phyloP scores from a whole-genome alignment of 441 rosid genomes.

The Arabidopsis lyrata region DNA sequence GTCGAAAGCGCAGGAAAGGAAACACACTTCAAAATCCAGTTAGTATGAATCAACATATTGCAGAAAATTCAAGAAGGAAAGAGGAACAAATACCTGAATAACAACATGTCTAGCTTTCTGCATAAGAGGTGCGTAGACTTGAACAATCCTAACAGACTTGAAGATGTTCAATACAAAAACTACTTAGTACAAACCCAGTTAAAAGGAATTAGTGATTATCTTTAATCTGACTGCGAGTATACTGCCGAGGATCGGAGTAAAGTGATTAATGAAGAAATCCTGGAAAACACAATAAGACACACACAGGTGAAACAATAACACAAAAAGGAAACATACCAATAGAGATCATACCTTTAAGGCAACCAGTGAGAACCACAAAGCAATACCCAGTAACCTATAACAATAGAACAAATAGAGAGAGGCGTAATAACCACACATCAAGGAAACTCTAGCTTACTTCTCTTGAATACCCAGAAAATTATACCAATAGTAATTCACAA shows the following conservation, averaged over 20 bases:
- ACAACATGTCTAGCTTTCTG: not conserved
- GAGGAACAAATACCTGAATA: not conserved
- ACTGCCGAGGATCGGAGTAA: not conserved
- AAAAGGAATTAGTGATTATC: not conserved
- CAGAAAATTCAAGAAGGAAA: not conserved
- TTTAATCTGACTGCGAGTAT: not conserved
- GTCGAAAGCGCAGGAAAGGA: not conserved
- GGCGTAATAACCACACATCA: not conserved
- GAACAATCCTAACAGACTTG: not conserved
- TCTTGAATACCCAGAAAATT: not conserved
- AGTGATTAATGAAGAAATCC: not conserved
- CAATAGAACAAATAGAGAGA: not conserved
- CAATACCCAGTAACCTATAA: not conserved
- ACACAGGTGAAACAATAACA: not conserved
- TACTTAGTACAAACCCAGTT: constrained; percentile 1
- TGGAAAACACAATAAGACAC: not conserved
- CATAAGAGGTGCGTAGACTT: not conserved
- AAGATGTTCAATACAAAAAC: not conserved
- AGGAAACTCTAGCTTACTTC: no score
- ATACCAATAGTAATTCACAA: not conserved
- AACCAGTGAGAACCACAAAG: not conserved
- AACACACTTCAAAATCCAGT: not conserved
- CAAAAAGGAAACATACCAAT: not conserved
- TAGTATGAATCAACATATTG: not conserved
- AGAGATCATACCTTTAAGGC: not conserved